phyloP scores from a whole-genome alignment of 148 eudicot genomes.

The Chenopodium quinoa region DNA sequence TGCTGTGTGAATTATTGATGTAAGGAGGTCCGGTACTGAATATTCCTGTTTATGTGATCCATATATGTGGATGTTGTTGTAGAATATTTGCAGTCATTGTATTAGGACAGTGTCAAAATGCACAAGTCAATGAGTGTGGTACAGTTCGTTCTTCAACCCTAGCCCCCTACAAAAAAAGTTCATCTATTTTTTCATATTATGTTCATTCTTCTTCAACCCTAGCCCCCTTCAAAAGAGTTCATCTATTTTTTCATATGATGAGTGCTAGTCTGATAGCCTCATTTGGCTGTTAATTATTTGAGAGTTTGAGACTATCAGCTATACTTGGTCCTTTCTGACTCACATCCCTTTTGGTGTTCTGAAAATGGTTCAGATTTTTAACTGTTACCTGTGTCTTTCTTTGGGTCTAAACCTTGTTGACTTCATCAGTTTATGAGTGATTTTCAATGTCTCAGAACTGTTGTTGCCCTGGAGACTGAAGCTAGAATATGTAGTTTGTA shows the following conservation, averaged over 20 bases:
- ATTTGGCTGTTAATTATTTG: background rate
- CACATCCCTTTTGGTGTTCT: background rate
- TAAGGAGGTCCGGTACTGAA: background rate
- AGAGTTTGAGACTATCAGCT: background rate
- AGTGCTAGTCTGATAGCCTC: background rate
- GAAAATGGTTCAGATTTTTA: background rate
- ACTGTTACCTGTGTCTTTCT: conserved; percentile 15
- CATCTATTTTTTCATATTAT: no score
- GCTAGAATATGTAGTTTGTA: conserved; percentile 67
- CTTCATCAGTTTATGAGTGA: conserved; percentile 31
- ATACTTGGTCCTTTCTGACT: background rate
- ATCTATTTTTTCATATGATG: background rate
- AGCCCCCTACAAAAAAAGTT: no score
- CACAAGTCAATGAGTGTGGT: background rate
- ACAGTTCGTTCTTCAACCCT: no score
- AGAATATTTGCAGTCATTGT: background rate
- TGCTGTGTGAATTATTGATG: background rate
- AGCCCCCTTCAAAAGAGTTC: background rate
- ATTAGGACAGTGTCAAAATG: background rate
- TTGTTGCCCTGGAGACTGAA: conserved; percentile 75
- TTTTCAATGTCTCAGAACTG: conserved; percentile 50
- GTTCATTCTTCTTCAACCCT: background rate
- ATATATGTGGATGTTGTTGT: background rate
- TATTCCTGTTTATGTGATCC: background rate
- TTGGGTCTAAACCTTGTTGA: conserved; percentile 20